Percentiles rank a stretch among this genome's conserved stretches.
These are phyloP conservation scores for Fusarium albidum DNA, from an alignment of 2,329 filamentous ascomycete species.

Conservation along the genomic window DNA sequence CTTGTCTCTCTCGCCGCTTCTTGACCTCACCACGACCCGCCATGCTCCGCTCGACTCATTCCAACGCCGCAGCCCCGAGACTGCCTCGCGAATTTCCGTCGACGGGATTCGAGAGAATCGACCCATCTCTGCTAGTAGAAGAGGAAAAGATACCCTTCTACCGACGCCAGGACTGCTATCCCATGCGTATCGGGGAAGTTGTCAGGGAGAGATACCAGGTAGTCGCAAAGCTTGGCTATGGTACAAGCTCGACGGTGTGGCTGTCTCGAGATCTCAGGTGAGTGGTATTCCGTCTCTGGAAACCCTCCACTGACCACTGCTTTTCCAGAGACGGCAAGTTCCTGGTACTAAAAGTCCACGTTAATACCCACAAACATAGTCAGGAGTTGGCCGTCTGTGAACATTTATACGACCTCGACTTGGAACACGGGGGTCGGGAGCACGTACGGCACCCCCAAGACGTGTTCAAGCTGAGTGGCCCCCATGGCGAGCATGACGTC, in stretches of 20 bases:
- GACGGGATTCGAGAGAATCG: conserved; percentile 1
- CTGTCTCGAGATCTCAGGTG: conserved; percentile 47
- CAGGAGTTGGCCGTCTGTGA: conserved; percentile 43
- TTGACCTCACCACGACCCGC: conserved; percentile 1
- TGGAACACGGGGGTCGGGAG: conserved; percentile 40
- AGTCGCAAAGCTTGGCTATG: conserved; percentile 54
- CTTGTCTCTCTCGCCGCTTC: not conserved
- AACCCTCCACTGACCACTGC: not conserved
- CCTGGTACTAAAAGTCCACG: conserved; percentile 46
- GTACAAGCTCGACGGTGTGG: conserved; percentile 52
- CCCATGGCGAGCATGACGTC: conserved; percentile 45
- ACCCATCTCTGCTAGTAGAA: conserved; percentile 31
- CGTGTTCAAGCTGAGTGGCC: conserved; percentile 43
- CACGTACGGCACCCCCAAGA: conserved; percentile 46
- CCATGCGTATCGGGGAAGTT: conserved; percentile 46
- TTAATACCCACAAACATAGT: conserved; percentile 39
- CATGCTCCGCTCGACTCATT: conserved; percentile 6
- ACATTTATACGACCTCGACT: conserved; percentile 35
- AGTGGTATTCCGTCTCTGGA: not conserved
- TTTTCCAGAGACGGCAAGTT: conserved; percentile 33
- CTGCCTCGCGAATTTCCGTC: not conserved
- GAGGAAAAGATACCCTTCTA: conserved; percentile 41
- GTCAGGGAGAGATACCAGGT: conserved; percentile 46
- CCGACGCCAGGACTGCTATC: conserved; percentile 44
- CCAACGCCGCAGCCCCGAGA: not conserved